Base-by-base conservation (phyloP, 306 rosid species). In the Cucumis sativus region DNA sequence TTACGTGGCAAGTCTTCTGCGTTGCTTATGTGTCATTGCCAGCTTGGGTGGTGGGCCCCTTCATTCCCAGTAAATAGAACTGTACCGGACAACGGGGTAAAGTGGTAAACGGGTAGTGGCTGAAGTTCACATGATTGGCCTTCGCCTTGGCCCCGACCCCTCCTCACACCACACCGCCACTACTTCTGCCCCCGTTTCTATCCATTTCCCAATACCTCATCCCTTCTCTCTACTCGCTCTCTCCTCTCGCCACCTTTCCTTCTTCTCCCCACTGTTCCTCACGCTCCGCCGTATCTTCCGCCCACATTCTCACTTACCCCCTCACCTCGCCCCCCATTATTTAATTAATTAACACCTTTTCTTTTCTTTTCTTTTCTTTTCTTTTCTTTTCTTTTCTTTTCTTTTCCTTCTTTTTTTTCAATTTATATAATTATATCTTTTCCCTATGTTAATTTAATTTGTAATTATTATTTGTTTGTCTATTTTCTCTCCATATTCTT, bases 111-210 rank as follows among this genome's bases (percentile, higher is more conserved):
- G 47, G 75, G 47, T 28, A 39, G 67, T 33, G 77, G 68, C 75
- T 16, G 77, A 65, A 73, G 30, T 54, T 73, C 63, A 73, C 77
- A 55, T 56, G 81, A 77, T 72, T 72, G 81, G 25, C 25, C 25
- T 72, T 72, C 79, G 25, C 25, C 25, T 23, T 23, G 25, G 73
- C 77, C 77, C 47, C 64, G 60, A 63, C 79, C 64, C 71, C 70
- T 39, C 58, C 56, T 52, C 37, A 57, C 18, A 78, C 33, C 54
- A 66, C 80, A 13, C 30, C 62, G 25, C 41, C 76, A 68, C 74
- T 70, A 70, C 77, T 10, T 11, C 77, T 28, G 40, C 28, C 23
- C 23, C 20, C 45, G 61, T 71, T 71, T 25, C 43, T 51, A 40
- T 23, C 58, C 58, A 3, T 45, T 6, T 6, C 60, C 33, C 3